Evolutionary conservation across 2,329 filamentous ascomycete species (phyloP), one percentile per base, ranked within the genome.

Genomic region (Aspergillus viridinutans): DNA sequence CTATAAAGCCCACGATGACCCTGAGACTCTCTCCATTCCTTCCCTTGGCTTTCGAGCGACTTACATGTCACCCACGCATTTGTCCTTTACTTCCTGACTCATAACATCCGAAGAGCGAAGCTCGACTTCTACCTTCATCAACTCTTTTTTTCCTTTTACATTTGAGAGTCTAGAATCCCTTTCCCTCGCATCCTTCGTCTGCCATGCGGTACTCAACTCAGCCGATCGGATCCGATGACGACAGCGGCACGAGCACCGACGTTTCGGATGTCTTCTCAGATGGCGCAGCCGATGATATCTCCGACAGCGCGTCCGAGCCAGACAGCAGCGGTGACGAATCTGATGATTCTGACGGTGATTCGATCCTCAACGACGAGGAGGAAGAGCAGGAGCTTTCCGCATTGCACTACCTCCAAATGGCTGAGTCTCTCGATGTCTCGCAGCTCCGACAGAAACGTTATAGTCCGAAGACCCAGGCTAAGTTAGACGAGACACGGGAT

Each of bases 381-480:
- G 29, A 56, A 23, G 29, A 55, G 14, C 47, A 23, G 47, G 25
- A 67, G 50, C 62, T 65, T 21, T 55, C 58, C 26, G 49, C 42
- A 17, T 55, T 63, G 54, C 51, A 68, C 54, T 70, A 66, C 47
- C 52, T 70, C 7, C 3, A 58, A 14, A 52, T 67, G 57, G 64
- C 66, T 32, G 53, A 70, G 58, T 58, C 35, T 45, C 58, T 70
- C 2, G 50, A 71, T 62, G 29, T 70, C 26, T 67, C 61, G 4
- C 42, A 64, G 56, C 66, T 71, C 40, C 29, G 57, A 61, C 50
- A 71, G 55, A 69, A 69, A 58, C 53, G 53, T 17, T 71, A 71
- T 38, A 69, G 65, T 51, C 50, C n/a, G 0, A 64, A 49, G 23
- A 71, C 58, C 9, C 47, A 72, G 60, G 43, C 62, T 35, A 68